Evolutionary conservation across 805 yeast genomes (phyloP), one percentile per base, ranked within the genome.

Genomic region (Lipomyces mesembrius): DNA sequence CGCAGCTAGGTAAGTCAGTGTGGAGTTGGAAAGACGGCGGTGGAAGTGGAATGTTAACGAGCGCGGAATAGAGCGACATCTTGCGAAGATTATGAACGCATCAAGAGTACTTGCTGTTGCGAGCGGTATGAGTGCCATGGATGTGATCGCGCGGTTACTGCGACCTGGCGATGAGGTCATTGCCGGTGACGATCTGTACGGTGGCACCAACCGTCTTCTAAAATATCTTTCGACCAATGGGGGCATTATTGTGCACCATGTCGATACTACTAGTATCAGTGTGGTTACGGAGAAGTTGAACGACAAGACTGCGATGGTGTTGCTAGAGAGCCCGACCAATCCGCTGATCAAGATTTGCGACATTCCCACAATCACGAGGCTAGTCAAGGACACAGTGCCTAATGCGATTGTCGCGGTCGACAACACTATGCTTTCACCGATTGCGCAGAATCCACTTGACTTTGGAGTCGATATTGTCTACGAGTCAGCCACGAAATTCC

Each of bases 391-490:
- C 55, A 81, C 83, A 54, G 88, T 83, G 75, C 92, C 96, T 20
- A 83, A 87, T 51, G 83, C 89, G 62, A 76, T 88, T 60, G 87
- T 91, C 53, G 96, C 91, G 14, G 93, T 93, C 69, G 98, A 93
- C 79, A 93, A 94, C 82, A 94, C 98, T 66, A 93, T 93, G 98
- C 89, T 93, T 96, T 88, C 97, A 35, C 98, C 98, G 12, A 78
- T 93, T 68, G 83, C 88, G 74, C 87, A 91, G 87, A 83, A 88
- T 29, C 98, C 98, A 3, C 82, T 93, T 71, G 91, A 90, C 72
- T 84, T 90, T 72, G 96, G 95, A 8, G 94, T 88, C 51, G 98
- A 93, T 76, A 90, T 93, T 65, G 97, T 91, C 65, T 94, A 93
- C 77, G 98, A 93, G 77, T 88, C 94, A 12, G 98, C 96, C 17